Evolutionary conservation across 2,329 filamentous ascomycete genomes (phyloP), one percentile per base, ranked within the genome.

Genomic region (Delphinella strobiligena): DNA sequence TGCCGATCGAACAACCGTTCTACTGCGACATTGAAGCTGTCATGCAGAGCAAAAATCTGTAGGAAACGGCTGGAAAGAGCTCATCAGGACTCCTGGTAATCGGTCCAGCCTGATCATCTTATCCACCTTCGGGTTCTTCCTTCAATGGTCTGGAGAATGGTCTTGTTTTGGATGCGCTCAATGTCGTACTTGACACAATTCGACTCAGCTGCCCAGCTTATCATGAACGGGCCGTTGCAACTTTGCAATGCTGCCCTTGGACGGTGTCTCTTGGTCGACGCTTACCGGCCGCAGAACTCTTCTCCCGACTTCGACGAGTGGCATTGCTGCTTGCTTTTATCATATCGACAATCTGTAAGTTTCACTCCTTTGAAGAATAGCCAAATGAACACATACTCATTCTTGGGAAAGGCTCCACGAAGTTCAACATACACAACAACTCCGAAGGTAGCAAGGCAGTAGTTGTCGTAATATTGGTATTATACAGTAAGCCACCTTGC

Each of bases 171-270:
- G 69, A 62, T 52, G 61, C 61, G 46, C 48, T 61, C 30, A 53
- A 51, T 24, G 36, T 55, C 16, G 54, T 61, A 19, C 45, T 62
- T 34, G 47, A 59, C 32, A 40, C 45, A n/a, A 54, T 60, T 31
- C 19, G 49, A 54, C 39, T 43, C 49, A 31, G 51, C 53, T 41
- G 57, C 54, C 11, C 61, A 64, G 47, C 54, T 62, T 2, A 46
- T 61, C 24, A 64, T 67, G 49, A 67, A 66, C 41, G 61, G 60
- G 32, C 49, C 54, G 39, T 68, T 80, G 49, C 78, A 78, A 54
- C 78, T 77, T 47, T 74, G 76, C 47, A 75, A 74, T 40, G 66
- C 72, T 4, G 74, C 75, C 9, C 66, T 75, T 43, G 48, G 54
- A 37, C 47, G 50, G 31, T 55, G 52, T 38, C 54, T 61, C 44